Evolutionary conservation across 2,329 filamentous ascomycete genomes (phyloP), one percentile per base, ranked within the genome.

Genomic region (Cordyceps javanica): DNA sequence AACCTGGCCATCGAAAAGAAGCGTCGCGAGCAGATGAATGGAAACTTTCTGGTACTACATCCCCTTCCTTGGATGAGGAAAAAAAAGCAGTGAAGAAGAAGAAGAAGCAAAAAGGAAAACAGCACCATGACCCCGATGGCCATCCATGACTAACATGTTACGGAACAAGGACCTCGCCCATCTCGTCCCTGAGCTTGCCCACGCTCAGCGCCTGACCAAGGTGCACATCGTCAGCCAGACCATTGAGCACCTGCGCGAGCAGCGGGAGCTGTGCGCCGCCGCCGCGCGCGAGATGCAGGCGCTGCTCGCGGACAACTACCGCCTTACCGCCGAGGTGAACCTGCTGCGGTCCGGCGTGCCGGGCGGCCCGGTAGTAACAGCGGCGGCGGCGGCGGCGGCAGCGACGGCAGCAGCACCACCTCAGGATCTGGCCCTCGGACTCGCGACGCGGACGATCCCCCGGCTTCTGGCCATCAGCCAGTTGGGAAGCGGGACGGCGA

Each of bases 1-100:
- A 55, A 55, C 34, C 39, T 55, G 5, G 52, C 52, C 21, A 55
- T 55, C 19, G 52, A 55, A 28, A 55, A 48, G 52, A 46, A 38
- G 26, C 52, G 52, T 7, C 52, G 52, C 19, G 41, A 55, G 32
- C 30, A 55, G 13, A 45, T 55, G 41, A 55, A 55, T 32, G 52
- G 34, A 5, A 48, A 55, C n/a, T 55, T 55, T 8, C 41, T 55
- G 30, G 52, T 55, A 55, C 1, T 34, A 34, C 6, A 7, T n/a
- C 30, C 8, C 34, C 13, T 14, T 13, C 34, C 4, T 9, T 14
- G 8, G 4, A 13, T 36, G 16, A 7, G 16, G 13, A 7, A 36
- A 36, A 7, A 36, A 14, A 7, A 36, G 8, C 34, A 36, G 16
- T 9, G 13, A 14, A 10, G 34, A 36, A 36, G 16, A 36, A 14